Base-by-base conservation (phyloP, 495 filamentous ascomycete species). In the Aspergillus indologenus region DNA sequence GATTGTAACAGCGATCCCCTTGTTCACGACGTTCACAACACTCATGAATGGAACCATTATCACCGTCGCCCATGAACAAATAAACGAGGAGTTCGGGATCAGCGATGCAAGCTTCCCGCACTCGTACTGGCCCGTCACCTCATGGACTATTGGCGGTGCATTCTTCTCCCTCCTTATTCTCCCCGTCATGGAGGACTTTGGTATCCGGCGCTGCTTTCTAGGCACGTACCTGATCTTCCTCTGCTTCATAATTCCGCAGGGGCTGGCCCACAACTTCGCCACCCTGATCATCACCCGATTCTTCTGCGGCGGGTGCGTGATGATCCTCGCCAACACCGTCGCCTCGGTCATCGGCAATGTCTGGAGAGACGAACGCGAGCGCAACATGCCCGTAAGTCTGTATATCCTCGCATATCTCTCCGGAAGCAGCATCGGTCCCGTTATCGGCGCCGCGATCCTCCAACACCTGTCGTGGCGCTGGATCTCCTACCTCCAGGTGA, bases 141-240 rank as follows among this genome's bases (percentile, higher is more conserved):
- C 74, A 17, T 85, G 82, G 82, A 73, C 67, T 19, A 31, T 79
- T 0, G 81, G 82, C 1, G 81, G 72, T 7, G 80, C 71, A 15
- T 53, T 76, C 19, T 74, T 69, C 21, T 75, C 79, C 1, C 58
- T 83, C 17, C 40, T 81, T 17, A 59, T 77, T 8, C 62, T 84
- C 11, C 82, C 82, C 1, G 57, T 84, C 3, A 80, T 82, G 74
- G 82, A 85, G 57, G 72, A 79, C 53, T 75, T 73, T 49, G 81
- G 82, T 24, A 67, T 80, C 21, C 66, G 79, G 63, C 59, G 62
- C 53, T 77, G 74, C 14, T 80, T 80, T 64, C 51, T 83, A 5
- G 55, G 68, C 18, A 68, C 69, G 1, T 83, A 81, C 61, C n/a
- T 69, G 1, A 53, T 70, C 40, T 79, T 82, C 54, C 44, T 79